phyloP scores from a whole-genome alignment of 768 basidiomycete genomes.

The Clavaria fumosa region DNA sequence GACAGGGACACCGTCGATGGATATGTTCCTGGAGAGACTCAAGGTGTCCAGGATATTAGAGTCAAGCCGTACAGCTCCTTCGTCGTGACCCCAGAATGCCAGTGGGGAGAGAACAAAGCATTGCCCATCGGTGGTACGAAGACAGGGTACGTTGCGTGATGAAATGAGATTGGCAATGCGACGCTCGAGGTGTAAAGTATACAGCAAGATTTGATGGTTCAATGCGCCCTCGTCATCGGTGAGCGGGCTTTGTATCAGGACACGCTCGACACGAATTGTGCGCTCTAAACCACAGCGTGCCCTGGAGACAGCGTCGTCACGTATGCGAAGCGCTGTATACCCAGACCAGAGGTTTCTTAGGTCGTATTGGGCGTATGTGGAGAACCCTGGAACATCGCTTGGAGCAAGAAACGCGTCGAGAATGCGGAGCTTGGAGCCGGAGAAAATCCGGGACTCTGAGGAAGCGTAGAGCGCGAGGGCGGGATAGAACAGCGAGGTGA shows the following conservation, averaged over 20 bases:
- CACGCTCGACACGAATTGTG: slow-evolving; percentile 62
- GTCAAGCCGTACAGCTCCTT: slow-evolving; percentile 35
- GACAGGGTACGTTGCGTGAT: slow-evolving; percentile 31
- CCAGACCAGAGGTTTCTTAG: slow-evolving; percentile 60
- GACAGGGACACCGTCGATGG: slow-evolving; percentile 47
- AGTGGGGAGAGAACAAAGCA: slow-evolving; percentile 66
- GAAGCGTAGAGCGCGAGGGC: slow-evolving; percentile 74
- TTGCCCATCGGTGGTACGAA: slow-evolving; percentile 32
- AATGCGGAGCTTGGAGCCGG: slow-evolving; percentile 22
- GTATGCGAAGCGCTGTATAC: slow-evolving; percentile 43
- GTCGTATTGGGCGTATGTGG: slow-evolving; percentile 43
- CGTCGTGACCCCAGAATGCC: slow-evolving; percentile 59
- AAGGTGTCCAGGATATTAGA: slow-evolving; percentile 44
- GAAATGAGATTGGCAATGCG: slow-evolving; percentile 32
- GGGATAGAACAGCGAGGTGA: slow-evolving; percentile 83
- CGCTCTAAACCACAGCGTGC: slow-evolving; percentile 56
- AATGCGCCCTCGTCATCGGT: slow-evolving; percentile 36
- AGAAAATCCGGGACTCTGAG: slow-evolving; percentile 44
- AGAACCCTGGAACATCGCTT: slow-evolving; percentile 34
- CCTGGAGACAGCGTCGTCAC: slow-evolving; percentile 55
- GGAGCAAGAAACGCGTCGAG: slow-evolving; percentile 46
- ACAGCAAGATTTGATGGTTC: slow-evolving; percentile 44
- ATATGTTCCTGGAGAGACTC: slow-evolving; percentile 33
- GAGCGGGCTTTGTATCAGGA: slow-evolving; percentile 48
- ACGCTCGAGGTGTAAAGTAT: slow-evolving; percentile 49